Evolutionary conservation across 2,329 filamentous ascomycete species (phyloP).

Genomic region (Penicillium sclerotiorum): DNA sequence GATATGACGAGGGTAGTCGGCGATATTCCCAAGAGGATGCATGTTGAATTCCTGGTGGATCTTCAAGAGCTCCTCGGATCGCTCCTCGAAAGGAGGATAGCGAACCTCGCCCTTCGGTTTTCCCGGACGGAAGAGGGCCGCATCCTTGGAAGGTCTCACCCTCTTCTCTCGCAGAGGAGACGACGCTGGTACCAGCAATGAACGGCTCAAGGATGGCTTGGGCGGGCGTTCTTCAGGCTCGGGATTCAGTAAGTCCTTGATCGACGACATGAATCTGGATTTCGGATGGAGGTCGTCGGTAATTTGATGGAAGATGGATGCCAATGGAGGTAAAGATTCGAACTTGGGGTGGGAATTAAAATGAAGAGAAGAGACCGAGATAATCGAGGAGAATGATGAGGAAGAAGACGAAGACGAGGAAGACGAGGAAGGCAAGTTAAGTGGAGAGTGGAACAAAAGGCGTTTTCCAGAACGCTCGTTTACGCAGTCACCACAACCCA

Average conservation of each 20-base stretch:
- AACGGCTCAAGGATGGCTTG: no score
- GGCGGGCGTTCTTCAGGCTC: slow-evolving; percentile 43
- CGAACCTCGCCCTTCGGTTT: slow-evolving; percentile 68
- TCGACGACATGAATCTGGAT: slow-evolving; percentile 59
- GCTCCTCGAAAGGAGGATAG: slow-evolving; percentile 72
- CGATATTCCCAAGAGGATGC: slow-evolving; percentile 63
- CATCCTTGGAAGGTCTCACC: slow-evolving; percentile 67
- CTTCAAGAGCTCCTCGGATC: slow-evolving; percentile 59
- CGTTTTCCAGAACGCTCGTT: slow-evolving; percentile 30
- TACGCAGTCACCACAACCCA: background rate
- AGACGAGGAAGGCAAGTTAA: slow-evolving; percentile 12
- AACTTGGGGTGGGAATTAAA: background rate
- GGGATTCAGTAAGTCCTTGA: slow-evolving; percentile 69
- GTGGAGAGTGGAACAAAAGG: slow-evolving; percentile 18
- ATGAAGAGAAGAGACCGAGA: background rate
- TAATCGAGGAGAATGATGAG: background rate
- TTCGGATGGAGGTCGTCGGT: background rate
- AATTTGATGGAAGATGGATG: background rate
- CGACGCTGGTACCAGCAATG: no score
- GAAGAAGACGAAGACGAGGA: slow-evolving; percentile 10
- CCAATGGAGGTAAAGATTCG: slow-evolving; percentile 4
- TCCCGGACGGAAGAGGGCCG: slow-evolving; percentile 63
- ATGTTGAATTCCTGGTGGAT: slow-evolving; percentile 68
- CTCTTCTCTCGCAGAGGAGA: slow-evolving; percentile 32
- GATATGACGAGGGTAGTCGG: slow-evolving; percentile 71